Base-by-base conservation (phyloP, 2,329 filamentous ascomycete genomes). In the Trichoderma aggressivum region DNA sequence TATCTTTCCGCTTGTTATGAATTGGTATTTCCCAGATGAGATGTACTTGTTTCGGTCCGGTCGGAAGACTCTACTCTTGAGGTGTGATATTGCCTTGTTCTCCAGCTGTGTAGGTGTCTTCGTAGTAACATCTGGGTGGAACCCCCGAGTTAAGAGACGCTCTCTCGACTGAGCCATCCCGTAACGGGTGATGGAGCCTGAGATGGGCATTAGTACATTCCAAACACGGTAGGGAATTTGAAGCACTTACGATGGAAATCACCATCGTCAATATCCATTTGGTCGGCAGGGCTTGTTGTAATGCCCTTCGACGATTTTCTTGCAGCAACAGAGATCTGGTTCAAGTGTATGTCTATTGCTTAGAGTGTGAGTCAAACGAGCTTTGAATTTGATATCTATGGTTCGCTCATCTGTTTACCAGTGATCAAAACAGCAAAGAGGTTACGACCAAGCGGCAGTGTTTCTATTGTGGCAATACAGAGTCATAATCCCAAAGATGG, bases 91-190 rank as follows among this genome's bases (percentile, higher is more conserved):
- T 12, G n/a, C 10, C 2, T 60, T 39, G 10, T 16, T 11, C 14
- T 72, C 67, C 8, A 75, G n/a, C 32, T 74, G 53, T 3, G 47
- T 47, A 7, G 60, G 58, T 2, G 68, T 50, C 24, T 70, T 72
- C 8, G 26, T 39, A 7, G 74, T 75, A 32, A 76, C 75, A 7
- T 72, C 64, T 1, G 47, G 47, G 14, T 53, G 47, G 21, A 53
- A 53, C 11, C 12, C 12, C 24, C 11, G 21, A 14, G 14, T 11
- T 24, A 10, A 53, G 21, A 43, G 47, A 7, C n/a, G n/a, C 47
- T 26, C 5, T 55, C 58, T 71, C 24, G 75, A 76, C 24, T 71
- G 47, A 0, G 24, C 8, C 47, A 76, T 73, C 59, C 72, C 68
- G 34, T 76, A 76, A 18, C 21, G 67, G 4, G 62, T 43, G 12